Evolutionary conservation across 2,329 filamentous ascomycete genomes (phyloP).

Genomic region (Lasiodiplodia citricola): DNA sequence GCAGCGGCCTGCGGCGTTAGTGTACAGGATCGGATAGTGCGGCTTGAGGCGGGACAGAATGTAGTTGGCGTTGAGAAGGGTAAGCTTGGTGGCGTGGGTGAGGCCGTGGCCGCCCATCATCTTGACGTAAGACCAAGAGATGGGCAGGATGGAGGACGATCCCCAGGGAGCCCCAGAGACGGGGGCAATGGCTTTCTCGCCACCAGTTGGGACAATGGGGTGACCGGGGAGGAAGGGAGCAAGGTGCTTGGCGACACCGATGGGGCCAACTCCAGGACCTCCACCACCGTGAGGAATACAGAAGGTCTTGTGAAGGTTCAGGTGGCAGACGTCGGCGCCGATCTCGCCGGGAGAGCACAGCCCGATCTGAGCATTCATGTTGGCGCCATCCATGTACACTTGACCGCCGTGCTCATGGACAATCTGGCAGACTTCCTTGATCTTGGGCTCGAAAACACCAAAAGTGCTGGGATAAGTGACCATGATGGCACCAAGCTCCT

Average conservation of each 20-base stretch:
- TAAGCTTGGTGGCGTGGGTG: constrained; percentile 87
- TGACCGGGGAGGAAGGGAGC: constrained; percentile 76
- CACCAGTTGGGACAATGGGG: constrained; percentile 63
- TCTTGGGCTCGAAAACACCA: constrained; percentile 88
- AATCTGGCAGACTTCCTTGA: constrained; percentile 83
- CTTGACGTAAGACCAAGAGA: constrained; percentile 93
- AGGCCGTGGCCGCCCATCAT: constrained; percentile 88
- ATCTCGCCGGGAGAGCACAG: constrained; percentile 94
- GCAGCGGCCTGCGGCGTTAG: constrained; percentile 84
- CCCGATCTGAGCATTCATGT: constrained; percentile 98
- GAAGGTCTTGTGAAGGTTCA: constrained; percentile 98
- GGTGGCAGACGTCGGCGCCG: constrained; percentile 93
- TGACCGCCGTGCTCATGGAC: constrained; percentile 89
- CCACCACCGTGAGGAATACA: constrained; percentile 97
- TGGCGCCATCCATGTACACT: constrained; percentile 98
- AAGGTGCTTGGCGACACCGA: constrained; percentile 86
- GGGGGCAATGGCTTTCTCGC: constrained; percentile 66
- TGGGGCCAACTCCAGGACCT: constrained; percentile 90
- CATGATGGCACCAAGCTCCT: constrained; percentile 91
- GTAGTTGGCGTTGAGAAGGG: constrained; percentile 96
- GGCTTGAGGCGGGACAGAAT: constrained; percentile 84
- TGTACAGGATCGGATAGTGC: constrained; percentile 92
- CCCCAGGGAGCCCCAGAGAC: constrained; percentile 85
- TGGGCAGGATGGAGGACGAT: constrained; percentile 89
- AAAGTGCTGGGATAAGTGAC: constrained; percentile 95